Conservation (phyloP, 2,329 filamentous ascomycete species). For the Metarhizium brunneum region DNA sequence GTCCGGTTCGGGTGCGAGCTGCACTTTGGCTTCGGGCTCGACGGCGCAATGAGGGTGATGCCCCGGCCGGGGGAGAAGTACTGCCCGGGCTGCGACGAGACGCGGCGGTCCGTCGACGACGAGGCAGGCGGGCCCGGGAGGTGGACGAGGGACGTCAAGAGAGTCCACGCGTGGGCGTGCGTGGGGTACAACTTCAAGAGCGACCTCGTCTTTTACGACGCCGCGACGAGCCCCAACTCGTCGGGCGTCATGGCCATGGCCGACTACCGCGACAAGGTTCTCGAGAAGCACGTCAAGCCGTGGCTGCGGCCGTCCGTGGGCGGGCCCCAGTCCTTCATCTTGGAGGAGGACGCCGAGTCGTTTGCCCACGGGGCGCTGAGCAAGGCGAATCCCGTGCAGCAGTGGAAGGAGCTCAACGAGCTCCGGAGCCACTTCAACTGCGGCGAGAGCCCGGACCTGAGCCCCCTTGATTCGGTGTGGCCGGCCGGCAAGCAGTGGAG, state of each 20-base stretch:
- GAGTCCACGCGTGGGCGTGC: slow-evolving; percentile 25
- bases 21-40: slow-evolving; percentile 28
- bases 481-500: slow-evolving; percentile 25
- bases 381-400: slow-evolving; percentile 25
- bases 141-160: slow-evolving; percentile 24
- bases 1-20: slow-evolving; percentile 27
- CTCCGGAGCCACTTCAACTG: slow-evolving; percentile 25
- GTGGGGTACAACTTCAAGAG: slow-evolving; percentile 27
- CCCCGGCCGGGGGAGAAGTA: slow-evolving; percentile 24
- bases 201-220: slow-evolving; percentile 28
- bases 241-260: slow-evolving; percentile 23
- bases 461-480: slow-evolving; percentile 26
- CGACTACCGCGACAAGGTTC: slow-evolving; percentile 25
- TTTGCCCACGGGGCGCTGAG: slow-evolving; percentile 26
- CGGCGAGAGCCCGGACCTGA: slow-evolving; percentile 27
- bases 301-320: slow-evolving; percentile 16
- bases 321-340: slow-evolving; percentile 16
- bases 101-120: no score
- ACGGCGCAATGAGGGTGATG: slow-evolving; percentile 25
- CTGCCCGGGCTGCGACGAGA: slow-evolving; percentile 17
- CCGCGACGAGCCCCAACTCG: slow-evolving; percentile 22
- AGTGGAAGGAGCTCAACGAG: slow-evolving; percentile 25
- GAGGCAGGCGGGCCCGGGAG: slow-evolving; percentile 4
- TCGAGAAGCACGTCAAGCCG: slow-evolving; percentile 22
- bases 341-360: slow-evolving; percentile 26